Evolutionary conservation across 345 rosid species (phyloP).

Genomic region (Erodium maritimum): DNA sequence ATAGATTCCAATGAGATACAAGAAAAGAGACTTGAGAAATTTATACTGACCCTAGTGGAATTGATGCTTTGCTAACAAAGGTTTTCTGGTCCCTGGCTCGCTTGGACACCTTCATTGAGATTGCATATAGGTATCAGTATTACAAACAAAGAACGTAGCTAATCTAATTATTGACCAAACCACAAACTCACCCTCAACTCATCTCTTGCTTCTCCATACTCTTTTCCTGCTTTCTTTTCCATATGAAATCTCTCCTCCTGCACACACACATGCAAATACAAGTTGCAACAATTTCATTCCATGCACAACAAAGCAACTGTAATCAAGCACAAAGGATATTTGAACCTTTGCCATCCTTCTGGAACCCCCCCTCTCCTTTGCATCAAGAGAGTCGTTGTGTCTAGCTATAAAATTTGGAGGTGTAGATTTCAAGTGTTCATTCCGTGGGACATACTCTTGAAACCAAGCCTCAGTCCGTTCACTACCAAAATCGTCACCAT

Average conservation of each 20-base stretch:
- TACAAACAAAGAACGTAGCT: not conserved
- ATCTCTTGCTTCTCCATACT: slow-evolving; percentile 21
- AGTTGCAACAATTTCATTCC: not conserved
- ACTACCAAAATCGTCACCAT: slow-evolving; percentile 18
- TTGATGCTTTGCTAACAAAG: slow-evolving; percentile 24
- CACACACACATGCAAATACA: slow-evolving; percentile 1
- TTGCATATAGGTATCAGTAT: not conserved
- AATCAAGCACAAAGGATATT: not conserved
- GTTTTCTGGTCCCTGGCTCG: slow-evolving; percentile 28
- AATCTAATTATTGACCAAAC: not conserved
- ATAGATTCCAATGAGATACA: too few relatives aligned
- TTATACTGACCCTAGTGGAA: slow-evolving; percentile 40
- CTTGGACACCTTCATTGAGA: slow-evolving; percentile 41
- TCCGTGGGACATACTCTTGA: slow-evolving; percentile 27
- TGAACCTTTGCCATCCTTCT: slow-evolving; percentile 34
- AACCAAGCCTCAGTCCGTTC: slow-evolving; percentile 21
- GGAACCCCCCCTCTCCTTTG: slow-evolving; percentile 32
- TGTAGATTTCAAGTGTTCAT: slow-evolving; percentile 25
- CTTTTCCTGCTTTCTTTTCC: slow-evolving; percentile 27
- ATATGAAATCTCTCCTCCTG: slow-evolving; percentile 35
- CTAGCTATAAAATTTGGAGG: slow-evolving; percentile 28
- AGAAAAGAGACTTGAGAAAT: not conserved
- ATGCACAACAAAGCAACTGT: not conserved
- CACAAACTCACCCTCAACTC: slow-evolving; percentile 36
- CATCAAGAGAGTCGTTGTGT: slow-evolving; percentile 27